phyloP scores from a whole-genome alignment of 2,329 filamentous ascomycete genomes.

The Colletotrichum gloeosporioides region DNA sequence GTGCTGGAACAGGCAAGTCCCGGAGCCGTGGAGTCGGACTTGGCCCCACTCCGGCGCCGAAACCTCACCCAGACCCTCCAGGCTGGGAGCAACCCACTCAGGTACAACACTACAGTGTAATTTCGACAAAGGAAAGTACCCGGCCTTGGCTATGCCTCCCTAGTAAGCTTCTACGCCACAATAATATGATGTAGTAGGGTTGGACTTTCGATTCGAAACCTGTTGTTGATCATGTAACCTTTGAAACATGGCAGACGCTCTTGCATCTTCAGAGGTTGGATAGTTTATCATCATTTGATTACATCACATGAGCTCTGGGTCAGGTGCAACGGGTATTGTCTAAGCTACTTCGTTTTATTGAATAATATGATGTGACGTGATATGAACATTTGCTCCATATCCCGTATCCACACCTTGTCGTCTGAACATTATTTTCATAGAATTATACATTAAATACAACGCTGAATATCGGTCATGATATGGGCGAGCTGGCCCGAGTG shows the following conservation, averaged over 20 bases:
- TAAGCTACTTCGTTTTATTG: neutral
- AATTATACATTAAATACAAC: neutral
- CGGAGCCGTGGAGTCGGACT: neutral
- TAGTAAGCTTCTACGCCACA: no score
- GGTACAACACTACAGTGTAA: no score
- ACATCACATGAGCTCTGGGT: neutral
- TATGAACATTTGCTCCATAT: neutral
- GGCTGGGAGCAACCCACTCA: neutral
- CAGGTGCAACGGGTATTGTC: neutral
- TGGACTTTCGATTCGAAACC: no score
- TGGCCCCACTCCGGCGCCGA: neutral
- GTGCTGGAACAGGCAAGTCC: neutral
- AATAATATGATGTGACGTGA: neutral
- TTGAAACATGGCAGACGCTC: neutral
- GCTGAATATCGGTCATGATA: neutral
- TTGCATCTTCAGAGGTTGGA: neutral
- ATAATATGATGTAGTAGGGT: no score
- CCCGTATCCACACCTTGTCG: neutral
- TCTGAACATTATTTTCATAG: neutral
- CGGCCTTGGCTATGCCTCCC: no score
- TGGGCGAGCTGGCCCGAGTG: neutral
- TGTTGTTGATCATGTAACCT: neutral
- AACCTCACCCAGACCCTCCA: neutral
- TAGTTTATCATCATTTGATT: rapidly evolving
- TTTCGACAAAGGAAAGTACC: no score